Evolutionary conservation across 1,284 basidiomycete species (phyloP), one percentile per base, ranked within the genome.

Genomic region (Sporisorium sorghi): DNA sequence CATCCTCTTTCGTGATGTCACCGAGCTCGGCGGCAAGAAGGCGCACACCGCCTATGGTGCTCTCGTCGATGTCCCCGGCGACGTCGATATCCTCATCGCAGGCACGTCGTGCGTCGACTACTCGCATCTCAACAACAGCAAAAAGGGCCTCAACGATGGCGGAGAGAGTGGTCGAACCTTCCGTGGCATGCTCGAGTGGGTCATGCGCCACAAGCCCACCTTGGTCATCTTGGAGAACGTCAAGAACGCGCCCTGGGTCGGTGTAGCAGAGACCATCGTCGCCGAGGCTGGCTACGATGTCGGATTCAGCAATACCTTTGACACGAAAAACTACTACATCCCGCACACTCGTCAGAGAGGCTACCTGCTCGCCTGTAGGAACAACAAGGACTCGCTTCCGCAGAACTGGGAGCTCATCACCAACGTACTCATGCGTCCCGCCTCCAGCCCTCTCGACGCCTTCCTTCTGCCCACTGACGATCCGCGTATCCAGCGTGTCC

Each of bases 71-170:
- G 94, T 97, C 0, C 94, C 94, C 0, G 93, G 93, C 17, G 90
- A 96, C 77, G 93, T 94, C 10, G 95, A 97, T 69, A 85, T 79
- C 40, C 88, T 95, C 19, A 89, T 97, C 58, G 94, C 94, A 1
- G 94, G 94, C 21, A 97, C 94, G 0, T 96, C 93, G 8, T 97
- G 94, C 76, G 94, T 97, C 74, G 95, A 97, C 84, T 97, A 96
- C 80, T 97, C 95, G 15, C 93, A 92, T 78, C 88, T 97, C 57
- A 97, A 97, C 86, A 96, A 93, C 79, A 89, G 92, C 83, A 94
- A 94, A 84, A 93, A 97, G 84, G 91, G 73, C 10, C 76, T 82
- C 56, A 74, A 79, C 43, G 80, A 78, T 26, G 80, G 80, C 23
- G 80, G 80, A 26, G 80, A 82, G 73, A 62, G 73, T 59, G 79